Conservation (phyloP, 139 green algal species). For the Raphidocelis subcapitata region DNA sequence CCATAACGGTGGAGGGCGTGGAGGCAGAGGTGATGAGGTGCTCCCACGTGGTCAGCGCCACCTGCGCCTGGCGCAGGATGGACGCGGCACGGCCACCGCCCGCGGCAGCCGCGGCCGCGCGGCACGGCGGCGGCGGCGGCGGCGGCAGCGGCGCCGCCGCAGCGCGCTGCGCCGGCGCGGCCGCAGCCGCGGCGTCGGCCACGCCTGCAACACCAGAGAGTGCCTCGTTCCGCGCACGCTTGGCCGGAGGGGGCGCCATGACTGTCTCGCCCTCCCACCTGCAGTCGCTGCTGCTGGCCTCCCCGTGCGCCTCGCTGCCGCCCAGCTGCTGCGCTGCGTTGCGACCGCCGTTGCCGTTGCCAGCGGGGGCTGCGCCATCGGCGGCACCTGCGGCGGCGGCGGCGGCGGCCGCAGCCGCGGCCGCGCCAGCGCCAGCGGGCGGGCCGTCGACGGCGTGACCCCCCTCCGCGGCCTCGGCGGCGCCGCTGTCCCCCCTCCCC, state of each 20-base stretch:
- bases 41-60: constrained; percentile 60
- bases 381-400: constrained; percentile 21
- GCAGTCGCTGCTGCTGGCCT: too few relatives aligned
- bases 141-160: too few relatives aligned
- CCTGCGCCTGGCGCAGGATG: constrained; percentile 35
- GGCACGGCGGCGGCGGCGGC: too few relatives aligned
- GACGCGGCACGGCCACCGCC: neutral
- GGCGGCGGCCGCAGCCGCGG: constrained; percentile 8
- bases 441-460: neutral
- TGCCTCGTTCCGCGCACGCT: too few relatives aligned
- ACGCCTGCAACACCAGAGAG: too few relatives aligned
- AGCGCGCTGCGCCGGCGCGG: too few relatives aligned
- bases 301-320: too few relatives aligned
- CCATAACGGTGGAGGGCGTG: constrained; percentile 74
- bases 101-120: neutral
- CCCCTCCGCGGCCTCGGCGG: neutral
- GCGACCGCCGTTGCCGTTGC: too few relatives aligned
- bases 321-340: too few relatives aligned
- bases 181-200: too few relatives aligned
- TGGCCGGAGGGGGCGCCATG: too few relatives aligned
- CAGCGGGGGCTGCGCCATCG: neutral
- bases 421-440: neutral
- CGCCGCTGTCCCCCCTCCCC: neutral
- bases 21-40: constrained; percentile 61
- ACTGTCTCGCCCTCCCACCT: too few relatives aligned